These are phyloP conservation scores for Dendrobium huoshanense DNA, from an alignment of 106 monocot genomes.

Conservation along the genomic window DNA sequence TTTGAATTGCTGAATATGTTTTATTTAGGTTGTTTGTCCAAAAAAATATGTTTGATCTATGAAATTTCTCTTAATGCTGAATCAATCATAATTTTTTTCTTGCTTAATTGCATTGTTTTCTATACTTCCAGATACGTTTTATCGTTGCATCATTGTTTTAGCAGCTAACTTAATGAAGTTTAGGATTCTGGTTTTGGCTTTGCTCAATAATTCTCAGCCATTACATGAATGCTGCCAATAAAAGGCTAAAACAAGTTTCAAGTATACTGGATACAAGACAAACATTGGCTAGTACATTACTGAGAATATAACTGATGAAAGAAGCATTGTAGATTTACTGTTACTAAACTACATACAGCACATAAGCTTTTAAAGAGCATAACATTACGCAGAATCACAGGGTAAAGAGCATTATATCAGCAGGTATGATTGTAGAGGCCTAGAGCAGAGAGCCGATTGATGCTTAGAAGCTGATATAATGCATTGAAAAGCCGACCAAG, in stretches of 20 bases:
- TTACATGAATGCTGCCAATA: too few species aligned
- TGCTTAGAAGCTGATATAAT: slow-evolving; percentile 8
- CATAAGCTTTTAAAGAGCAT: background rate
- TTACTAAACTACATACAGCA: background rate
- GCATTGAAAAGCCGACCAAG: background rate
- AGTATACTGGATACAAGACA: background rate
- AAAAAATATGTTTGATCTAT: too few species aligned
- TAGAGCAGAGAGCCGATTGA: background rate
- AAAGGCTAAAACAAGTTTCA: background rate
- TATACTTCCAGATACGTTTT: too few species aligned
- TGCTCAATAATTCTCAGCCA: too few species aligned
- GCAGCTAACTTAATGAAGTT: too few species aligned
- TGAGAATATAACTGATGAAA: background rate
- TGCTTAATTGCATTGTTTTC: too few species aligned
- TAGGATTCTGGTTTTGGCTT: too few species aligned
- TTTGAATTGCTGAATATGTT: background rate
- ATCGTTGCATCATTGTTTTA: too few species aligned
- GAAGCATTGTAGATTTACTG: background rate
- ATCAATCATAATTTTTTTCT: too few species aligned
- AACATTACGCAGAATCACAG: background rate
- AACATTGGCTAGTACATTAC: background rate
- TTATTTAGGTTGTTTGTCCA: background rate
- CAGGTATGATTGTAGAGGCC: background rate
- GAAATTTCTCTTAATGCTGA: too few species aligned
- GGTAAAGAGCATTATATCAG: background rate